phyloP scores from a whole-genome alignment of 768 basidiomycete species.

The Trichaptum fuscoviolaceum region DNA sequence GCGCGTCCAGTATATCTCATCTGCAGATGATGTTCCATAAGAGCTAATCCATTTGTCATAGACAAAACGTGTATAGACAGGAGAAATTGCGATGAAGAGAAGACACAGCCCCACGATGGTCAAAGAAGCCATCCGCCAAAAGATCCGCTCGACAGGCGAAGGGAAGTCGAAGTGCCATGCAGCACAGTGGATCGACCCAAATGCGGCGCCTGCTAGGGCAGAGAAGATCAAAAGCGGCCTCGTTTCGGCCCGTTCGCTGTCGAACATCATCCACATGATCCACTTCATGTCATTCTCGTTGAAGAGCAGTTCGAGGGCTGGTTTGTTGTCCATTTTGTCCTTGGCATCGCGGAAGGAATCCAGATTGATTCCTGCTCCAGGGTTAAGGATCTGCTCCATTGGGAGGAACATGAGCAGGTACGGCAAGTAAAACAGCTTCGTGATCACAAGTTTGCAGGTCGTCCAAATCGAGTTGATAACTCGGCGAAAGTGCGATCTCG shows the following conservation, averaged over 20 bases:
- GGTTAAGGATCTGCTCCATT: not conserved
- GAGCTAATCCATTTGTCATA: no score
- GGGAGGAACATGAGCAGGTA: not conserved
- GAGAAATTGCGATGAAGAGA: not conserved
- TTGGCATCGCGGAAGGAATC: not conserved
- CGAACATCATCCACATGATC: not conserved
- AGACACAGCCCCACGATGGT: not conserved
- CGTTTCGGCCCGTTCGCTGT: not conserved
- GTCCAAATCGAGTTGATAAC: not conserved
- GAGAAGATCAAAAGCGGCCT: not conserved
- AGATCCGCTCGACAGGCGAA: slow-evolving; percentile 1
- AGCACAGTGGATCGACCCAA: slow-evolving; percentile 8
- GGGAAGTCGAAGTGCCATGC: slow-evolving; percentile 8
- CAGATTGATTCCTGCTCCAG: not conserved
- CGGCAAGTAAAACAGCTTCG: not conserved
- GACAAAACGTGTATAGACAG: no score
- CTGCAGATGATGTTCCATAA: no score
- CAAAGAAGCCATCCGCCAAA: slow-evolving; percentile 8
- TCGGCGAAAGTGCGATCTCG: not conserved
- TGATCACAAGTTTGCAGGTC: not conserved
- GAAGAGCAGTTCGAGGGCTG: not conserved
- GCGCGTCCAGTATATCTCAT: no score
- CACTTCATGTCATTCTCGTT: not conserved
- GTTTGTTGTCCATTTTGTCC: not conserved
- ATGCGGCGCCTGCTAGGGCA: not conserved